Evolutionary conservation across 805 yeast species (phyloP).

Genomic region (Hanseniaspora nectarophila): DNA sequence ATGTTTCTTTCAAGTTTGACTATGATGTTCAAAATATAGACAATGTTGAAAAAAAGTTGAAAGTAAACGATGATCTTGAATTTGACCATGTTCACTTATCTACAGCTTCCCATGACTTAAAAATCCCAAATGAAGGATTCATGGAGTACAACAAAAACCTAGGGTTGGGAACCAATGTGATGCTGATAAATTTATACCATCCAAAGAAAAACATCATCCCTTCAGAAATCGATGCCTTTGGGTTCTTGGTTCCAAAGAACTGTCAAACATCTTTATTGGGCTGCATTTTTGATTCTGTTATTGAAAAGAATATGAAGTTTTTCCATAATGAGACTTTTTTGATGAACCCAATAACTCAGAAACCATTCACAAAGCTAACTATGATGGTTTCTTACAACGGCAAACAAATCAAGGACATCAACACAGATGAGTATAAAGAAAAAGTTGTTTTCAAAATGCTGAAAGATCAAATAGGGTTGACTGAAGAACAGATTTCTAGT

Average conservation of each 20-base stretch:
- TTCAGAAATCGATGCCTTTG: slow-evolving; percentile 54
- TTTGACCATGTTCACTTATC: slow-evolving; percentile 55
- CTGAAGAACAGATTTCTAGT: slow-evolving; percentile 22
- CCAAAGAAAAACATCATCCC: slow-evolving; percentile 35
- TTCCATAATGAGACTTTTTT: slow-evolving; percentile 19
- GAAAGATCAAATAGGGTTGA: slow-evolving; percentile 30
- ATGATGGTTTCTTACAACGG: slow-evolving; percentile 84
- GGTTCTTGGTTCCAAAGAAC: slow-evolving; percentile 64
- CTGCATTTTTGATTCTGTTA: slow-evolving; percentile 79
- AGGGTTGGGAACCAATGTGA: slow-evolving; percentile 35
- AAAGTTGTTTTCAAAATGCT: slow-evolving; percentile 31
- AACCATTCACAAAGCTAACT: slow-evolving; percentile 58
- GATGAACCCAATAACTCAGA: slow-evolving; percentile 6
- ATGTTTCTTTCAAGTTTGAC: slow-evolving; percentile 26
- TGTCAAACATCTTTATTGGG: slow-evolving; percentile 60
- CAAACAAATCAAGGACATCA: slow-evolving; percentile 26
- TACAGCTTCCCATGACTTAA: slow-evolving; percentile 33
- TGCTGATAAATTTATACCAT: slow-evolving; percentile 58
- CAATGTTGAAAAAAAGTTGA: background rate
- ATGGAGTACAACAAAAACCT: slow-evolving; percentile 22
- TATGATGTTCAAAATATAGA: background rate
- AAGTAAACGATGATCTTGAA: background rate
- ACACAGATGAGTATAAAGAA: slow-evolving; percentile 18
- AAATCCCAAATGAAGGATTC: slow-evolving; percentile 16
- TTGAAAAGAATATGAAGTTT: slow-evolving; percentile 44